Evolutionary conservation across 805 yeast species (phyloP), one percentile per base, ranked within the genome.

Genomic region (Helenozyma baotianmanensis): DNA sequence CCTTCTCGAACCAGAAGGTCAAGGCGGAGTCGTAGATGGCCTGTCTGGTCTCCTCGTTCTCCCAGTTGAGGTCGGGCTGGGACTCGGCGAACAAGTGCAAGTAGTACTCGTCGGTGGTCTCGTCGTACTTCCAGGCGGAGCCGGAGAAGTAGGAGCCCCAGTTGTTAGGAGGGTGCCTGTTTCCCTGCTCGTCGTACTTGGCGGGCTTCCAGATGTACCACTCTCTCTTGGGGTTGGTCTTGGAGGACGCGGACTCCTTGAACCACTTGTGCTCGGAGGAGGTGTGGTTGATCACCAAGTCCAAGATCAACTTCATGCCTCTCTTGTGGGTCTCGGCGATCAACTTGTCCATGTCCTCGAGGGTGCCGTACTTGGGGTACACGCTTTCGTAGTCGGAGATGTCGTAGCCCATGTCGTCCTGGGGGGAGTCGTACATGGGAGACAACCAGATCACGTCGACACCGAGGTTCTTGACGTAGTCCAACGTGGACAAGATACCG

Each of bases 21-120:
- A 74, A 52, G 9, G 78, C 76, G 15, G 61, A 50, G 24, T 70
- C 58, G 54, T 72, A 72, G 34, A 75, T 61, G 40, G 60, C 61
- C 19, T 59, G 38, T 54, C 47, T 54, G 35, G 53, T 47, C 31
- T 53, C 69, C 35, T 53, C 64, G 47, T 66, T 74, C 43, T 76
- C 80, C 82, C 81, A 76, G 56, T 76, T 76, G 47, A 76, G 60
- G 47, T 76, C 82, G 11, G 81, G 81, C 54, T 76, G 82, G 19
- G 68, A 49, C 30, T 54, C 56, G 10, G 78, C 78, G 54, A 74
- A 76, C 36, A 75, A 57, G 33, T 65, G 69, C 43, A 76, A 55
- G 53, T 75, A 76, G 58, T 74, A 76, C 54, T 76, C 79, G 29
- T 67, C 64, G 13, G 79, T 74, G 2, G 25, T 21, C 40, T 72